Base-by-base conservation (phyloP, 768 basidiomycete species). In the Boletus tylopilopsis region DNA sequence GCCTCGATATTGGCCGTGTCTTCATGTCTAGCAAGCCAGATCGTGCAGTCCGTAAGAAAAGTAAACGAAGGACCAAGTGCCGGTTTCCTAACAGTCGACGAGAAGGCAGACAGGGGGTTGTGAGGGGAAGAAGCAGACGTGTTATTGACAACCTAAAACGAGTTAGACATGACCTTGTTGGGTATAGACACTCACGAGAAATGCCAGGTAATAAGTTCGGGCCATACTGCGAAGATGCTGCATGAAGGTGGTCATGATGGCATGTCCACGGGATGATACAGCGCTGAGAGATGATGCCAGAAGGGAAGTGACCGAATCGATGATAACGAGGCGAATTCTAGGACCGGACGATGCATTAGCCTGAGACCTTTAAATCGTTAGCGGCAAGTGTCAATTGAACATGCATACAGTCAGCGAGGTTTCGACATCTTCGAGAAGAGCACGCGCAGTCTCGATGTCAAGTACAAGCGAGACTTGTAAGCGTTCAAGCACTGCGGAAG, bases 61-160 rank as follows among this genome's bases (percentile, higher is more conserved):
- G 82, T 72, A 52, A 90, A 91, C 1, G 87, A 84, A 1, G 87
- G 82, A 0, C 88, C 89, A 13, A 91, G 71, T 1, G 86, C 85
- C 5, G 87, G 87, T 58, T 86, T 89, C 49, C 79, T 72, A 8
- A 63, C 68, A 1, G 67, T 69, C 5, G 64, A 66, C 43, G 68
- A 47, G 30, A 73, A 74, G 11, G 54, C 62, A 0, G 73, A 69
- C 36, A 54, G 18, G 9, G 69, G 63, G 47, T 75, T 69, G 48
- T 55, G 50, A 54, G 69, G 63, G 15, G 13, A 47, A 25, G 66
- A 54, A 21, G 61, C 42, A 11, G 79, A 74, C 0, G 82, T 75
- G 49, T 75, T 74, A 52, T 90, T 89, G 37, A 85, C 69, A 8
- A 86, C 74, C 88, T 90, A 47, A 23, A 15, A 27, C 32, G 41